Evolutionary conservation across 1,139 yeast genomes (phyloP).

Genomic region (Debaryomyces fabryi): DNA sequence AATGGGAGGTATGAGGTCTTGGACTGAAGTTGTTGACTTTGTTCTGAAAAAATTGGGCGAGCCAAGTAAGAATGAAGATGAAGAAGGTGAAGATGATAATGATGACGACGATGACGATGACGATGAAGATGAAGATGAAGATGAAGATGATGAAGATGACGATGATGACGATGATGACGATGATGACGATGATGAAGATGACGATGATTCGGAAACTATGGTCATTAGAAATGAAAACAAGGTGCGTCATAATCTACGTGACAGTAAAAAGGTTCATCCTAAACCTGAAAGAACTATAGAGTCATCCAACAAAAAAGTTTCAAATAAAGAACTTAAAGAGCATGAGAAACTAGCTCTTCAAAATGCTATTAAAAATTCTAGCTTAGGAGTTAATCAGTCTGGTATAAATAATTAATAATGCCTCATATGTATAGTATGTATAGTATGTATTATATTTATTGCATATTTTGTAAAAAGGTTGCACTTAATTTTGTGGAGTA

Average conservation of each 20-base stretch:
- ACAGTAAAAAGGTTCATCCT: background rate
- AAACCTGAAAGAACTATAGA: constrained; percentile 7
- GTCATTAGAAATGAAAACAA: background rate
- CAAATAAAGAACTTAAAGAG: constrained; percentile 19
- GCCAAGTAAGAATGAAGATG: constrained; percentile 26
- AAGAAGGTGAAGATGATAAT: constrained; percentile 21
- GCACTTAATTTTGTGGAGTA: constrained; percentile 6
- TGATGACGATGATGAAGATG: constrained; percentile 10
- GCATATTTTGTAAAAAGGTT: background rate
- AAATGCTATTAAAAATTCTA: constrained; percentile 23
- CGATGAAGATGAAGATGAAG: constrained; percentile 16
- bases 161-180: constrained; percentile 16
- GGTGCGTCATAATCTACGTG: background rate
- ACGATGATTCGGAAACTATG: constrained; percentile 3
- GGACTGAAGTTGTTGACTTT: constrained; percentile 35
- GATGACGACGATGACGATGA: constrained; percentile 17
- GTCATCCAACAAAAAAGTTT: constrained; percentile 2
- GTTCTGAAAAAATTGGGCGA: constrained; percentile 30
- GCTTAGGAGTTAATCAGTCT: constrained; percentile 10
- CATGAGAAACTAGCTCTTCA: constrained; percentile 23
- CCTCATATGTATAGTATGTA: constrained; percentile 2
- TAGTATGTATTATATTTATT: background rate
- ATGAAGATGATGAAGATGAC: constrained; percentile 17
- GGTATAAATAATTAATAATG: background rate
- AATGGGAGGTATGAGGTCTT: constrained; percentile 38